Percentiles rank a stretch among this genome's conserved stretches.
Conservation (phyloP, 345 rosid genomes). For the Acer negundo region DNA sequence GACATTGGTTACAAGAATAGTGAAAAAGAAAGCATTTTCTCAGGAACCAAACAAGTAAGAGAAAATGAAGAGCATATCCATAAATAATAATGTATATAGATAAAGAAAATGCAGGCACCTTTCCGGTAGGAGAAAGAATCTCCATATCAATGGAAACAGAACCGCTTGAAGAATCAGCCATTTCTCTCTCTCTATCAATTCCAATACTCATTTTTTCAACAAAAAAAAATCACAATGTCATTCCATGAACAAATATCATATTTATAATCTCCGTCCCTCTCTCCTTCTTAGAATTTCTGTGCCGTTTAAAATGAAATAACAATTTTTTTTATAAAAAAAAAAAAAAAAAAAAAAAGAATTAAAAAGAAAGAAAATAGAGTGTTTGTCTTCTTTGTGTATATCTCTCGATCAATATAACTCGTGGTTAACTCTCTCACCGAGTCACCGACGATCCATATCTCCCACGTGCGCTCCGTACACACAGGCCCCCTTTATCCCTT, state of each 20-base stretch:
- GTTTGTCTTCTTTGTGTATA: not conserved
- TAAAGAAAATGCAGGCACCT: constrained; percentile 53
- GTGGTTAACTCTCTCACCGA: constrained; percentile 46
- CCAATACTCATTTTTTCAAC: constrained; percentile 19
- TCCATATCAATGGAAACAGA: constrained; percentile 89
- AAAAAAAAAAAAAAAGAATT: not conserved
- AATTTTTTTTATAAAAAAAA: too few relatives aligned
- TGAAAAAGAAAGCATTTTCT: constrained; percentile 23
- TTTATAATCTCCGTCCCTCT: constrained; percentile 15
- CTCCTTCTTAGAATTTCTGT: constrained; percentile 19
- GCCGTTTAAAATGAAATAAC: constrained; percentile 11
- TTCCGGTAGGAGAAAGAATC: constrained; percentile 60
- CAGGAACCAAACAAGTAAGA: constrained; percentile 28
- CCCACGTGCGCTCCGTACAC: constrained; percentile 43
- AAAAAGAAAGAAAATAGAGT: too few relatives aligned
- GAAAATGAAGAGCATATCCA: not conserved
- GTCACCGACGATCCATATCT: constrained; percentile 77
- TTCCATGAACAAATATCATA: not conserved
- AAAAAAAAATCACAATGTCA: constrained; percentile 28
- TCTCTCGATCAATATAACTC: constrained; percentile 19
- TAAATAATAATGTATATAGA: not conserved
- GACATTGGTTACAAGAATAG: too few relatives aligned
- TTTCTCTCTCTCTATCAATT: constrained; percentile 27
- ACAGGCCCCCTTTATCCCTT: not conserved
- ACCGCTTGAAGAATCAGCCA: constrained; percentile 95